phyloP scores from a whole-genome alignment of 202 grass and related monocot species.

The Saccharum hybrid region DNA sequence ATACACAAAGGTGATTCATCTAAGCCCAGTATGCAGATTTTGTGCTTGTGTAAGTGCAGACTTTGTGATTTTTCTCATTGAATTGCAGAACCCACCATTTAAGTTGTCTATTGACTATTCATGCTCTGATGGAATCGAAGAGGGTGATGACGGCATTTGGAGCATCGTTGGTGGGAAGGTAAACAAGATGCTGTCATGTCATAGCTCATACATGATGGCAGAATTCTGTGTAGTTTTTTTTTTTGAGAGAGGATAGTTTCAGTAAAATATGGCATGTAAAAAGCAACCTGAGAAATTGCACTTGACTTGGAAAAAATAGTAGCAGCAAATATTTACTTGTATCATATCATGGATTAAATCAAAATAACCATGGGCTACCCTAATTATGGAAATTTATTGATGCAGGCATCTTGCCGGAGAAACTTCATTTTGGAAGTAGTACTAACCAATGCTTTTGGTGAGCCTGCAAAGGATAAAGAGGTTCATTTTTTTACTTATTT shows the following conservation, averaged over 20 bases:
- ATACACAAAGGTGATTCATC: conserved; percentile 65
- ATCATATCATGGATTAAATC: not conserved
- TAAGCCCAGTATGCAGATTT: conserved; percentile 15
- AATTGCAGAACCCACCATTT: conserved; percentile 58
- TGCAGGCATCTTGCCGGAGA: conserved; percentile 89
- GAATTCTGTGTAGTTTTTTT: not conserved
- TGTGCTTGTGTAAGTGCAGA: conserved; percentile 24
- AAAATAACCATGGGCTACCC: not conserved
- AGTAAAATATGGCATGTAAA: conserved; percentile 15
- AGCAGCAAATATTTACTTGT: conserved; percentile 22
- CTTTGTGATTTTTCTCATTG: conserved; percentile 24
- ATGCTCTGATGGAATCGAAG: conserved; percentile 81
- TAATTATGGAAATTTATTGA: conserved; percentile 42
- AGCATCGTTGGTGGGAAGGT: conserved; percentile 96
- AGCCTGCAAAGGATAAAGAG: conserved; percentile 70
- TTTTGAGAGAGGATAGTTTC: not conserved
- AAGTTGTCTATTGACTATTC: conserved; percentile 85
- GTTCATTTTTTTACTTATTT: conserved; percentile 40
- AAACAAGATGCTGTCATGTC: conserved; percentile 17
- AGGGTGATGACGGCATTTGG: conserved; percentile 81
- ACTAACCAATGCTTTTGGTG: conserved; percentile 69
- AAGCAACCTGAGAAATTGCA: conserved; percentile 32
- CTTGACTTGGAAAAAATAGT: conserved; percentile 15
- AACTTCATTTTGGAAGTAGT: conserved; percentile 88
- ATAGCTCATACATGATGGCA: not conserved